phyloP scores from a whole-genome alignment of 192 early-diverging fungal genomes.

The Spizellomyces punctatus region DNA sequence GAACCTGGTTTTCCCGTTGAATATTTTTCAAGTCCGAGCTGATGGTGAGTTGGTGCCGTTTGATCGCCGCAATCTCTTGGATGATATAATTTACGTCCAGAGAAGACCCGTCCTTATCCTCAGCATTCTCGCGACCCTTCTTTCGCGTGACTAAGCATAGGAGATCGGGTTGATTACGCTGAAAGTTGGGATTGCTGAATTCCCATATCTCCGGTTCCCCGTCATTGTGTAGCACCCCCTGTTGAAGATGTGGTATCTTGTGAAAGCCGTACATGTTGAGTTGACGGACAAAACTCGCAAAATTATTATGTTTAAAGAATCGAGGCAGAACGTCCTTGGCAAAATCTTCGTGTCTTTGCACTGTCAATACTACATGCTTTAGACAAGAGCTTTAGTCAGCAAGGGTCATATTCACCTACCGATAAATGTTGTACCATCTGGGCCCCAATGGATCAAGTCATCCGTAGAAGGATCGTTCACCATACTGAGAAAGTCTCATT shows the following conservation, averaged over 20 bases:
- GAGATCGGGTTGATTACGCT: constrained; percentile 85
- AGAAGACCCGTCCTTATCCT: constrained; percentile 23
- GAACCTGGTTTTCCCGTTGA: constrained; percentile 82
- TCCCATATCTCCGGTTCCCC: constrained; percentile 84
- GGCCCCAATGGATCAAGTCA: constrained; percentile 87
- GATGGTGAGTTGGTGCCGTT: constrained; percentile 89
- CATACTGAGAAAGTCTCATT: constrained; percentile 64
- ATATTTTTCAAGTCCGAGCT: constrained; percentile 83
- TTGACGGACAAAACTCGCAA: constrained; percentile 60
- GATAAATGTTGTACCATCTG: constrained; percentile 85
- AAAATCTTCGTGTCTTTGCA: constrained; percentile 57
- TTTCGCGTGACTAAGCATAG: constrained; percentile 87
- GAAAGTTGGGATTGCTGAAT: constrained; percentile 90
- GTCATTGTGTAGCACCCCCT: constrained; percentile 81
- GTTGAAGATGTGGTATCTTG: constrained; percentile 92
- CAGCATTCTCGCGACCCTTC: constrained; percentile 46
- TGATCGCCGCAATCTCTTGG: constrained; percentile 84
- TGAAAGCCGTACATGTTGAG: constrained; percentile 89
- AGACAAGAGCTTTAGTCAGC: neutral
- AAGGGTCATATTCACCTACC: constrained; percentile 31
- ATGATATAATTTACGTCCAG: constrained; percentile 45
- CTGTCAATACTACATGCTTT: constrained; percentile 17
- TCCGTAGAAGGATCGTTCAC: constrained; percentile 84
- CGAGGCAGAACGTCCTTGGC: constrained; percentile 53
- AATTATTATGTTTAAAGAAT: constrained; percentile 71